Evolutionary conservation across 1,284 basidiomycete species (phyloP), one percentile per base, ranked within the genome.

Genomic region (Cryptococcus hybrid): DNA sequence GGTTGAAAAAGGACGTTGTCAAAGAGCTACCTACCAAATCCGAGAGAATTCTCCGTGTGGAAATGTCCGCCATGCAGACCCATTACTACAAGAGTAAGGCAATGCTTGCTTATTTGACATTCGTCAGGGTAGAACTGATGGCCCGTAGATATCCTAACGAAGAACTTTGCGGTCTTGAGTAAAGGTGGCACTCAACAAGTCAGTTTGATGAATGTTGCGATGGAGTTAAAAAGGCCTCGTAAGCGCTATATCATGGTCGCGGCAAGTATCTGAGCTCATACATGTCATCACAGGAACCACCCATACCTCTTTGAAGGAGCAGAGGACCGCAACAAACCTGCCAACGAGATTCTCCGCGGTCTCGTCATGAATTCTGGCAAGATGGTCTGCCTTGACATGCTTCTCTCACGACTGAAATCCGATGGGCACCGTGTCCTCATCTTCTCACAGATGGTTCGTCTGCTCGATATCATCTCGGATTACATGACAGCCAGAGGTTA

Each of bases 381-480:
- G 82, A 87, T 99, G 85, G 95, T 98, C 46, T 82, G 96, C 39
- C 86, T 99, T 51, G 96, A 99, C 81, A 92, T 92, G 77, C 85
- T 99, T 15, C 85, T 99, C 18, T 85, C 84, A 35, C 86, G 92
- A 53, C 85, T 99, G 58, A 91, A 90, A 73, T 86, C 86, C 60
- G 92, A 94, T 71, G 91, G 91, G 1, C 95, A 99, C 70, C 90
- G 96, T 53, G 94, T 98, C 48, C 84, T 99, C 63, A 97, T 99
- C 74, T 99, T 99, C 83, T 95, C 92, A 69, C 96, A 99, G 78
- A 99, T 99, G 96, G 95, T 99, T 51, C 88, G 95, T 60, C 92
- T 99, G 85, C 85, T 99, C 43, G 96, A 99, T 78, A 99, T 99
- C 75, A 85, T 99, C 65, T 94, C 90, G 61, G 96, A 99, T 79